Percentiles rank a stretch among this genome's conserved stretches.
Evolutionary conservation across 257 asterid genomes (phyloP).

Genomic region (Capsicum rhomboideum): DNA sequence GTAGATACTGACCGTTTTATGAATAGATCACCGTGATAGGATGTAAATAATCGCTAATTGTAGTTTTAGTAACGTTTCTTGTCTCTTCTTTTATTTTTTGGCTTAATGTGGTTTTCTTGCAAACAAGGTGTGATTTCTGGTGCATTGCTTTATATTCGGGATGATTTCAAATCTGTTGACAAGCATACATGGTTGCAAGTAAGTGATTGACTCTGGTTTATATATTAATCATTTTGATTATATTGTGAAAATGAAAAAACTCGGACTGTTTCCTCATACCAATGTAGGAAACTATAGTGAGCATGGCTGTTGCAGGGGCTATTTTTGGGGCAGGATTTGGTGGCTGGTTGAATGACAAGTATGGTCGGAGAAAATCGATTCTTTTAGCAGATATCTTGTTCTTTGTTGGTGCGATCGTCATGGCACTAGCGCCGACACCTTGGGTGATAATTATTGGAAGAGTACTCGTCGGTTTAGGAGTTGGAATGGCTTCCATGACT

Average conservation of each 20-base stretch:
- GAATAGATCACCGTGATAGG: too few species aligned
- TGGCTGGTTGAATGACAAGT: constrained; percentile 56
- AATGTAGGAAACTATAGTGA: constrained; percentile 69
- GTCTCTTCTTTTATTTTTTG: not conserved
- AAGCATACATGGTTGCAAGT: constrained; percentile 62
- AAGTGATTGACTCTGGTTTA: not conserved
- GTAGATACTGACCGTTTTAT: not conserved
- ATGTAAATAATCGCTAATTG: too few species aligned
- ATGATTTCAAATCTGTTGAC: constrained; percentile 42
- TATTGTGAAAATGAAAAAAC: not conserved
- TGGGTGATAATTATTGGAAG: constrained; percentile 71
- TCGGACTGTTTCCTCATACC: not conserved
- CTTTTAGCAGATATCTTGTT: constrained; percentile 63
- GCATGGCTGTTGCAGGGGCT: constrained; percentile 82
- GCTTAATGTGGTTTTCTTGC: not conserved
- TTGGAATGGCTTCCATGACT: constrained; percentile 92
- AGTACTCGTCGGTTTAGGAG: constrained; percentile 70
- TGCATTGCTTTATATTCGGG: constrained; percentile 67
- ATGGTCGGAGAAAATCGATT: constrained; percentile 56
- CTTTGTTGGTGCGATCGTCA: constrained; percentile 48
- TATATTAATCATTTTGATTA: not conserved
- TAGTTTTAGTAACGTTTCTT: not conserved
- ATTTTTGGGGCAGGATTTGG: constrained; percentile 74
- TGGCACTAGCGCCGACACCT: constrained; percentile 56
- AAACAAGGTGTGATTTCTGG: constrained; percentile 82